These are phyloP conservation scores for Aureobasidium sp. DNA, from an alignment of 2,329 filamentous ascomycete species.

Conservation along the genomic window DNA sequence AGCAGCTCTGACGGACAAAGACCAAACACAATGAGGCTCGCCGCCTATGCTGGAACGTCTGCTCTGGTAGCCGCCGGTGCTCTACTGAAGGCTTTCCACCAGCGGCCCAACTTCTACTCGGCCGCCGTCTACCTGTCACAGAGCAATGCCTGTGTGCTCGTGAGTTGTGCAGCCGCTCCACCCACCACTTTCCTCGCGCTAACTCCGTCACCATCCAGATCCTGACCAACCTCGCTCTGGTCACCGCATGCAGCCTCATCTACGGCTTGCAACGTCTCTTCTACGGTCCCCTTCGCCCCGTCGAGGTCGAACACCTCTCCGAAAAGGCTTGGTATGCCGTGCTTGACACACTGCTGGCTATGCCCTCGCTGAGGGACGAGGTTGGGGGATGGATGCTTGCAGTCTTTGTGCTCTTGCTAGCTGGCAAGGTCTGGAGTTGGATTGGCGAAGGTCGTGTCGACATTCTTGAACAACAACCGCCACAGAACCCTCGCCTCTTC, in stretches of 20 bases:
- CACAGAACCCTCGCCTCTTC: slow-evolving; percentile 79
- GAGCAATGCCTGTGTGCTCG: slow-evolving; percentile 91
- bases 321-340: slow-evolving; percentile 98
- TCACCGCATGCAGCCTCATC: slow-evolving; percentile 72
- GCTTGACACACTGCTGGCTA: slow-evolving; percentile 91
- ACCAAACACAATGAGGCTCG: slow-evolving; percentile 20
- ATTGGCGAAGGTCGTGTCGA: slow-evolving; percentile 94
- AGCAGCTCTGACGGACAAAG: neutral
- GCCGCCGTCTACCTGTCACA: slow-evolving; percentile 95
- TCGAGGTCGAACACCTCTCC: slow-evolving; percentile 94
- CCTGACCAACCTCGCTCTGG: slow-evolving; percentile 80
- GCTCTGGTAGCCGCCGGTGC: slow-evolving; percentile 77
- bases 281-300: slow-evolving; percentile 81
- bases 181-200: neutral
- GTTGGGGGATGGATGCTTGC: slow-evolving; percentile 89
- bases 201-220: slow-evolving; percentile 49
- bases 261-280: slow-evolving; percentile 84
- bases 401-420: slow-evolving; percentile 90
- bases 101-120: slow-evolving; percentile 96
- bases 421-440: slow-evolving; percentile 97
- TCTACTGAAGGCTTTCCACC: slow-evolving; percentile 82
- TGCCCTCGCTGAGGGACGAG: slow-evolving; percentile 97
- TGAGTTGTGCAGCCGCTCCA: slow-evolving; percentile 33
- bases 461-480: slow-evolving; percentile 89
- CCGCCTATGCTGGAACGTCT: slow-evolving; percentile 45